These are phyloP conservation scores for Solanum sejunctum DNA, from an alignment of 257 asterid genomes.

Conservation along the genomic window DNA sequence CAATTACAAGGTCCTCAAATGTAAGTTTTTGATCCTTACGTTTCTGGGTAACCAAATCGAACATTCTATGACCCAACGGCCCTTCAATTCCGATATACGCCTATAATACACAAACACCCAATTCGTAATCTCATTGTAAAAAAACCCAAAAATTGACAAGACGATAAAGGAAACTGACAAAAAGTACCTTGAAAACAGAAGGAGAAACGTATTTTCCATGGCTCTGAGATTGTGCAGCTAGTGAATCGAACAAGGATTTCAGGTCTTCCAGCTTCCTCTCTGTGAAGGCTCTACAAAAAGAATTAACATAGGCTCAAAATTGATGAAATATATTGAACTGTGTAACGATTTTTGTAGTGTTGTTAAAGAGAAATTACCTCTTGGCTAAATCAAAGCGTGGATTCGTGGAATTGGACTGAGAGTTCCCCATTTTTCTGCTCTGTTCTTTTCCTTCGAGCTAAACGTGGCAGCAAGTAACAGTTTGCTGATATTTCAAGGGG, in stretches of 20 bases:
- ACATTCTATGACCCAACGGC: slow-evolving; percentile 67
- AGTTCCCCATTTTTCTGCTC: slow-evolving; percentile 48
- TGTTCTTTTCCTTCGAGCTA: not conserved
- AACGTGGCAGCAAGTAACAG: not conserved
- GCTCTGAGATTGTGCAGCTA: slow-evolving; percentile 57
- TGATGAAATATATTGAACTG: not conserved
- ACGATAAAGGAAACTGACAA: not conserved
- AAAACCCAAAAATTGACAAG: not conserved
- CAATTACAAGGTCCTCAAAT: slow-evolving; percentile 78
- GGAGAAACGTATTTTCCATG: slow-evolving; percentile 38
- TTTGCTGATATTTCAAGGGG: not conserved
- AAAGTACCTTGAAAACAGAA: slow-evolving; percentile 58
- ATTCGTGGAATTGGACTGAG: slow-evolving; percentile 46
- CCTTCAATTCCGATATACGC: slow-evolving; percentile 62
- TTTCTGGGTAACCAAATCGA: slow-evolving; percentile 61
- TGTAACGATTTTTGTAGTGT: not conserved
- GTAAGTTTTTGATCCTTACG: slow-evolving; percentile 67
- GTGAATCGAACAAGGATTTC: slow-evolving; percentile 50
- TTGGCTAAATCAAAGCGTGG: slow-evolving; percentile 44
- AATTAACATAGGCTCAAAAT: not conserved
- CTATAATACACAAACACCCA: slow-evolving; percentile 15
- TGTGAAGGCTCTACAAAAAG: slow-evolving; percentile 56
- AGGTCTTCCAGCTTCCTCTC: slow-evolving; percentile 52
- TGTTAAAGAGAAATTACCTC: slow-evolving; percentile 19
- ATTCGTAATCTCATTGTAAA: not conserved